Evolutionary conservation across 2,329 filamentous ascomycete species (phyloP).

Genomic region (Nemania bipapillata): DNA sequence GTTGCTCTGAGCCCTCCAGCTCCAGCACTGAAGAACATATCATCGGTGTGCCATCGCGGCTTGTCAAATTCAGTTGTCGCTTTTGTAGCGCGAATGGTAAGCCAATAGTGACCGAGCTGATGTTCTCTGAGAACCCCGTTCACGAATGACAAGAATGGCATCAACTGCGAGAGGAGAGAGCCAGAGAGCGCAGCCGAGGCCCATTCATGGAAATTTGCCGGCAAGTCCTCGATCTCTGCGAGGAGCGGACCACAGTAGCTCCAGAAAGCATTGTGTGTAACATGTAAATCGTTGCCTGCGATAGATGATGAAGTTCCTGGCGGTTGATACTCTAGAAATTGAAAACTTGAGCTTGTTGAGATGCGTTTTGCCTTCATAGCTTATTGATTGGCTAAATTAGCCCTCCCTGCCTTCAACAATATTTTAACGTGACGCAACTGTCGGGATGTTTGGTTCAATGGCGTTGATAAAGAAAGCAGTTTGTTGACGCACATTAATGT

Average conservation of each 20-base stretch:
- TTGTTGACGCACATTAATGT: background rate
- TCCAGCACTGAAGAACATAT: constrained; percentile 56
- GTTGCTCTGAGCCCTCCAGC: constrained; percentile 36
- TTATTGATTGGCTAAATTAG: background rate
- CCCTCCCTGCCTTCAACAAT: too few relatives aligned
- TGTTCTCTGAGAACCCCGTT: constrained; percentile 53
- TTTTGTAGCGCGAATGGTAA: constrained; percentile 60
- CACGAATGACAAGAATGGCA: constrained; percentile 56
- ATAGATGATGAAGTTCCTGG: background rate
- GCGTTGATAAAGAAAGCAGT: background rate
- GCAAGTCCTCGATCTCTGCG: constrained; percentile 45
- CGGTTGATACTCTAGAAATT: constrained; percentile 42
- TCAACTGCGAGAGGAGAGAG: constrained; percentile 51
- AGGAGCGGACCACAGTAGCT: constrained; percentile 59
- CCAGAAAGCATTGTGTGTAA: constrained; percentile 55
- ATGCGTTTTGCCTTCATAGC: constrained; percentile 30
- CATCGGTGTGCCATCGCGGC: constrained; percentile 62
- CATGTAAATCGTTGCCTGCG: constrained; percentile 28
- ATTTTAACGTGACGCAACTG: background rate
- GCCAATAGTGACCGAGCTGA: constrained; percentile 57
- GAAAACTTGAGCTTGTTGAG: constrained; percentile 39
- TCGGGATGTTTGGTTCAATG: background rate
- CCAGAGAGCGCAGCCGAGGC: constrained; percentile 50
- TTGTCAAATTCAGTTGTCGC: constrained; percentile 57
- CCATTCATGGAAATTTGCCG: constrained; percentile 56